A percentile compares a stretch with the other conserved stretches of the same genome.
These are phyloP conservation scores for Cytospora mali DNA, from an alignment of 2,329 filamentous ascomycete species.

Conservation along the genomic window DNA sequence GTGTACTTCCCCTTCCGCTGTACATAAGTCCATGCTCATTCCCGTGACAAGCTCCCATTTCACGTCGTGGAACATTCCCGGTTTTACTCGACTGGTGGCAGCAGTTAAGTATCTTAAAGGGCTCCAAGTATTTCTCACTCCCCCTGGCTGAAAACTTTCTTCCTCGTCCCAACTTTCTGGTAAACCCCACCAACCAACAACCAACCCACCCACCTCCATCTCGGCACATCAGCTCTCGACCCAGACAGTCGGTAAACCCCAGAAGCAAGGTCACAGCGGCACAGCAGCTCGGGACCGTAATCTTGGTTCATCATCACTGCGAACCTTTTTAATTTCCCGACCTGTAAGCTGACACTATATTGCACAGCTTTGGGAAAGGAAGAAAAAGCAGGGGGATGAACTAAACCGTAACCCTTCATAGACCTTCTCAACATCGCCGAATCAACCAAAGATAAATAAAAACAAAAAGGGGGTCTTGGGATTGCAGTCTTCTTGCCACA, in stretches of 20 bases:
- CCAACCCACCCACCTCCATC: slow-evolving; percentile 21
- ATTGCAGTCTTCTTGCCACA: neutral
- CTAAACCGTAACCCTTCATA: neutral
- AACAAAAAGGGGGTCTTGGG: neutral
- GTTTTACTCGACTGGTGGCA: neutral
- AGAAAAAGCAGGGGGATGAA: neutral
- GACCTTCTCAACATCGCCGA: neutral
- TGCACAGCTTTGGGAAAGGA: neutral
- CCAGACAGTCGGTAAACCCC: slow-evolving; percentile 25
- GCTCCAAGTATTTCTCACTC: slow-evolving; percentile 5
- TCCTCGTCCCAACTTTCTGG: slow-evolving; percentile 23
- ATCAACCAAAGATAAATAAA: neutral
- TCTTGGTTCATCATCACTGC: neutral
- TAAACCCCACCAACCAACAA: slow-evolving; percentile 17
- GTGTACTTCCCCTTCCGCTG: neutral
- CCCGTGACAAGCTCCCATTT: neutral
- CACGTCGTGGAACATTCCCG: neutral
- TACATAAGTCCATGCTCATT: neutral
- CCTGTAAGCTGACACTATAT: slow-evolving; percentile 12
- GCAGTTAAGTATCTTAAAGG: neutral
- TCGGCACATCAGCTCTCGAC: slow-evolving; percentile 22
- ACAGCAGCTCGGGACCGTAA: neutral
- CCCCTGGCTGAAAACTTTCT: slow-evolving; percentile 13
- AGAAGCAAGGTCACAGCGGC: slow-evolving; percentile 9
- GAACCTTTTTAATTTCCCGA: neutral